Conservation (phyloP, 257 asterid species). For the Solanum appendiculatum region DNA sequence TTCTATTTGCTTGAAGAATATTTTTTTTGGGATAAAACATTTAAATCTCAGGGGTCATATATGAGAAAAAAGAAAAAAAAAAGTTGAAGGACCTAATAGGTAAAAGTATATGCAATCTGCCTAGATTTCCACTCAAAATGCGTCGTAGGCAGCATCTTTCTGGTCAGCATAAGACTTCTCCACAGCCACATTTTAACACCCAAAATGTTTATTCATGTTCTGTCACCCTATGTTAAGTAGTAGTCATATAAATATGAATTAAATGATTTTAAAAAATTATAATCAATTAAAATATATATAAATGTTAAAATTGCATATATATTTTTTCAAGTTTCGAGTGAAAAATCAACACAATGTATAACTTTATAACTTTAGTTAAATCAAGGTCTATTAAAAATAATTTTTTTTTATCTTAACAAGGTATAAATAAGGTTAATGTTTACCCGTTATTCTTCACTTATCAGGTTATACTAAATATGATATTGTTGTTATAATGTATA, state of each 20-base stretch:
- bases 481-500: background rate
- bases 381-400: accelerated
- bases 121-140: background rate
- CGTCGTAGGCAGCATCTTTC: background rate
- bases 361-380: background rate
- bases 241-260: background rate
- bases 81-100: background rate
- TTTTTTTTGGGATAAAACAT: background rate
- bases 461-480: background rate
- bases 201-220: background rate
- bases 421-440: too few species aligned
- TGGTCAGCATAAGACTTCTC: background rate
- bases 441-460: too few species aligned
- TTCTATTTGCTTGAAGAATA: background rate
- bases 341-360: background rate
- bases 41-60: background rate
- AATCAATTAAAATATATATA: background rate
- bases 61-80: background rate
- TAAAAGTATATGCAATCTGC: background rate
- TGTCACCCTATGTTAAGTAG: background rate
- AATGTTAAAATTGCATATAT: background rate
- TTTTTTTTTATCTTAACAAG: too few species aligned
- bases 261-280: too few species aligned
- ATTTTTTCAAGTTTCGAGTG: background rate
- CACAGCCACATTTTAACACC: background rate